Evolutionary conservation across 176 grass and related monocot species (phyloP), one percentile per base, ranked within the genome.

Genomic region (Miscanthus lutarioriparius): DNA sequence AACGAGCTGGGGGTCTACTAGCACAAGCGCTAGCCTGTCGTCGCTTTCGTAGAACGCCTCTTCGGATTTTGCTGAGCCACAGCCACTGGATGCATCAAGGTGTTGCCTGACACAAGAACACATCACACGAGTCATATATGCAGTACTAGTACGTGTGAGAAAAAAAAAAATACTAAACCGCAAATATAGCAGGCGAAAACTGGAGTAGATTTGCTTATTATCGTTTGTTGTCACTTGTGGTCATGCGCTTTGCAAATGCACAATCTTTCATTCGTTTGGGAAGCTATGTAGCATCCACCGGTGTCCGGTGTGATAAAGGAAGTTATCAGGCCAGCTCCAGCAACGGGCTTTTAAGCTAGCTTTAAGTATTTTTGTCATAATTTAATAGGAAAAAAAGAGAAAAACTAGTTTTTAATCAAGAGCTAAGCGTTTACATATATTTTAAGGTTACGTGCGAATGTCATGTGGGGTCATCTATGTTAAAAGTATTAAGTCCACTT

Each of bases 1-100:
- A 28, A 25, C 54, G 48, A 71, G 66, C 0, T 64, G 64, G 26
- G 68, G 78, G n/a, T 77, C 79, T 1, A 88, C 48, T 25, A 61
- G 78, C 44, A 76, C 88, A 37, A 85, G 74, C 36, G 66, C 77
- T 10, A 90, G 84, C 72, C 85, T 81, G 85, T 91, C 76, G 19
- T 84, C 86, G 6, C 36, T 73, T 13, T 47, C 82, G 73, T 74
- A 49, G 17, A 48, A 51, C 10, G 36, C 70, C 2, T 36, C 69
- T 72, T 84, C 76, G 0, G 76, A 91, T 58, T 58, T 91, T 0
- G 80, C 66, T 0, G 80, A 79, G 19, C 61, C 75, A 53, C n/a
- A 74, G 14, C 61, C 75, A 53, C 28, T 19, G n/a, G 80, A 79
- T 25, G 76, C 70, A 8, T 10, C 32, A 3, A 40, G 76, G 43